Conservation (phyloP, 2,329 filamentous ascomycete species). For the Xylaria sp. region DNA sequence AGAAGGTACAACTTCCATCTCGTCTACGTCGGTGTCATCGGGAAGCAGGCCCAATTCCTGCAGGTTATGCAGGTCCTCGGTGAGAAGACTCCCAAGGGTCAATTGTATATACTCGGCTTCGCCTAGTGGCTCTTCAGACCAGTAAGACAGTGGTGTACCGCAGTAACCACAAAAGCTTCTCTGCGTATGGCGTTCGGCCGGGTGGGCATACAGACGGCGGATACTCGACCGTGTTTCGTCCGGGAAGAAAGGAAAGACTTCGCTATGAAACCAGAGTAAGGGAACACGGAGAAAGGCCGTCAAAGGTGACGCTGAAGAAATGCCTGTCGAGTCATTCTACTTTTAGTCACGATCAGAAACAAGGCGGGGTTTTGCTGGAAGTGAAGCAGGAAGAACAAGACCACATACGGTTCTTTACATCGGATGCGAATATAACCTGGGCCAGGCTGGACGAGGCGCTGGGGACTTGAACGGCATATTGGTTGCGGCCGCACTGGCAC, state of each 20-base stretch:
- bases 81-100: slow-evolving; percentile 79
- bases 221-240: slow-evolving; percentile 79
- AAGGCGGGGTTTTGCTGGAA: neutral
- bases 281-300: slow-evolving; percentile 87
- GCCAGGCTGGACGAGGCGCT: slow-evolving; percentile 64
- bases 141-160: slow-evolving; percentile 84
- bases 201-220: slow-evolving; percentile 72
- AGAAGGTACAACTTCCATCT: slow-evolving; percentile 44
- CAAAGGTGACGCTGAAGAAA: slow-evolving; percentile 75
- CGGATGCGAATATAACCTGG: slow-evolving; percentile 79
- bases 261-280: slow-evolving; percentile 80
- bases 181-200: slow-evolving; percentile 66
- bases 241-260: slow-evolving; percentile 77
- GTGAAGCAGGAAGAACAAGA: neutral
- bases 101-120: slow-evolving; percentile 84
- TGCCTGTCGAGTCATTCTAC: slow-evolving; percentile 56
- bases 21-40: slow-evolving; percentile 49
- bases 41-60: slow-evolving; percentile 81
- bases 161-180: slow-evolving; percentile 93
- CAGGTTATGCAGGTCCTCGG: slow-evolving; percentile 75
- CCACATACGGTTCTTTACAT: slow-evolving; percentile 75
- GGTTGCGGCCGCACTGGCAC: slow-evolving; percentile 87
- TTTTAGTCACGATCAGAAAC: slow-evolving; percentile 17
- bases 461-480: slow-evolving; percentile 80
- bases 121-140: slow-evolving; percentile 76